phyloP scores from a whole-genome alignment of 148 eudicot species.

The Silene conica region DNA sequence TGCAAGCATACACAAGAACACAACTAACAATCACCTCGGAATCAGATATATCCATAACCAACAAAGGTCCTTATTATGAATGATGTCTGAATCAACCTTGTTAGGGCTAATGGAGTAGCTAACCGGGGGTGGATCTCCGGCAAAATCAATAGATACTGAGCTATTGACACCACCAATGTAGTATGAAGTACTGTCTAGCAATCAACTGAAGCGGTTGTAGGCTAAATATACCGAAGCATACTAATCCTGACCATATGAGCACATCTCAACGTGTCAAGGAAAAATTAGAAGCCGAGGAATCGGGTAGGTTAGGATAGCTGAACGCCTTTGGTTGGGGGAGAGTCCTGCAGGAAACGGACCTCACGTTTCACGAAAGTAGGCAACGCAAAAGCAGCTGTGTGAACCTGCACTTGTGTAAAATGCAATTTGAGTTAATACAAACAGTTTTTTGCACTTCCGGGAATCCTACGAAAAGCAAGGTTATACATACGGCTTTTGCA shows the following conservation, averaged over 20 bases:
- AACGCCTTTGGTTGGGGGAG: not conserved
- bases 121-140: too few species aligned
- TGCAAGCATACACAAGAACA: too few species aligned
- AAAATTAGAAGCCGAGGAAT: not conserved
- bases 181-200: not conserved
- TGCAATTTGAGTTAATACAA: not conserved
- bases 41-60: too few species aligned
- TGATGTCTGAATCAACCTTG: too few species aligned
- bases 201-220: not conserved
- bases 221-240: conserved; percentile 8
- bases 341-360: conserved; percentile 46
- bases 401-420: conserved; percentile 44
- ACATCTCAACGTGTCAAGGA: not conserved
- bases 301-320: conserved; percentile 8
- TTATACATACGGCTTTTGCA: too few species aligned
- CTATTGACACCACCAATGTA: too few species aligned
- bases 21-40: too few species aligned
- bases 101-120: too few species aligned
- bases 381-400: conserved; percentile 75
- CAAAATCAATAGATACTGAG: too few species aligned
- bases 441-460: too few species aligned
- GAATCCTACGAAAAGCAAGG: too few species aligned
- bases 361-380: conserved; percentile 74
- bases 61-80: too few species aligned
- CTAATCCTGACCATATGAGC: not conserved